A percentile compares a stretch with the other conserved stretches of the same genome.
Evolutionary conservation across 345 rosid genomes (phyloP).

Genomic region (Populus simonii): DNA sequence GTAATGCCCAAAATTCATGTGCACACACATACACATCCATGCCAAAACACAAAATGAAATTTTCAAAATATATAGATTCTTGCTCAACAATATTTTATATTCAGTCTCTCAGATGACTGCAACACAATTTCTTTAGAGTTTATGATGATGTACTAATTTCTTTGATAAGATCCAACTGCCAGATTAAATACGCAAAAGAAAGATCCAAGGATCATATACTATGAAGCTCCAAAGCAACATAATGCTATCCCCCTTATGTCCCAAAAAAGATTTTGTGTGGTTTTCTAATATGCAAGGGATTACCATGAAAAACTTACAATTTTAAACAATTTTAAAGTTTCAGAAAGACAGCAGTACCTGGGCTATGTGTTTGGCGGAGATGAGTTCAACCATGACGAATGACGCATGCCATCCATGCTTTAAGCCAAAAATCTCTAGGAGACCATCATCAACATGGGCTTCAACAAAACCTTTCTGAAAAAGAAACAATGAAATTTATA

Average conservation of each 20-base stretch:
- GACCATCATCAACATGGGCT: slow-evolving; percentile 93
- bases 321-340: background rate
- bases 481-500: background rate
- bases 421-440: slow-evolving; percentile 87
- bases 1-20: background rate
- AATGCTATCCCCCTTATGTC: no score
- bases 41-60: background rate
- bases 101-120: background rate
- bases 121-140: background rate
- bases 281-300: background rate
- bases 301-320: background rate
- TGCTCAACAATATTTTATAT: background rate
- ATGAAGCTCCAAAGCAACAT: background rate
- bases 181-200: no score
- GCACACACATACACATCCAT: background rate
- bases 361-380: slow-evolving; percentile 94
- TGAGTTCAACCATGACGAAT: slow-evolving; percentile 97
- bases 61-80: background rate
- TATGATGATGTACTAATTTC: background rate
- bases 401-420: slow-evolving; percentile 99
- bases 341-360: slow-evolving; percentile 51
- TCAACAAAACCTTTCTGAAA: slow-evolving; percentile 87
- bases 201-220: background rate
- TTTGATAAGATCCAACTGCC: background rate
- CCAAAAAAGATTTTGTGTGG: no score